Evolutionary conservation across 2,329 filamentous ascomycete genomes (phyloP), one percentile per base, ranked within the genome.

Genomic region (Tolypocladium guangdongense): DNA sequence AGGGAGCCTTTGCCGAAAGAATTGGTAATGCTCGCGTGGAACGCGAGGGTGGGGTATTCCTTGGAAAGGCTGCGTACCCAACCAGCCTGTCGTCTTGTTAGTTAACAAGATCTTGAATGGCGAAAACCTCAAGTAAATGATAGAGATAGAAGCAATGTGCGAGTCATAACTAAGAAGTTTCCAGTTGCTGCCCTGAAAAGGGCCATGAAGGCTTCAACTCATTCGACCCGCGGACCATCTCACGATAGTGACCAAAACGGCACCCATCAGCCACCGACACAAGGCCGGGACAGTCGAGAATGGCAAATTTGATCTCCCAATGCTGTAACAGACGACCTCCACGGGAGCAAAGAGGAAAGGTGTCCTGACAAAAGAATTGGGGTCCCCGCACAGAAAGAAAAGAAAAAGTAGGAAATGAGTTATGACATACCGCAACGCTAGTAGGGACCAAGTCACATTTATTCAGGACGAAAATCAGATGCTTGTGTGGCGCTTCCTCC

Each of bases 91-190:
- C 35, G 46, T 53, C n/a, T 43, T 20, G 50, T 62, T 51, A 61
- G 57, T 45, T 18, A 22, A 32, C 20, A n/a, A 12, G 16, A 20
- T 18, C 37, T 8, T 36, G 12, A 22, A 18, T 45, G 20, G 37
- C 4, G 20, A 49, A 14, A 45, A 39, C 24, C 54, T 60, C 65
- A 62, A 56, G 63, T 59, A 55, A 56, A 60, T 57, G 61, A 64
- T 57, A 58, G 60, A 30, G 7, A 50, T 48, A 49, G 49, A 52
- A 47, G 59, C 65, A 63, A 73, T 78, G 75, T 99, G 81, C 92
- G 91, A 87, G 86, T 88, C 88, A 87, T 89, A 87, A 97, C 93
- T 99, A 99, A 95, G 93, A 97, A 88, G 78, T 81, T 81, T 82
- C 82, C 87, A 84, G 91, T 74, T 73, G 74, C 78, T 78, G 73